These are phyloP conservation scores for Fusarium denticulatum DNA, from an alignment of 2,329 filamentous ascomycete genomes.

Conservation along the genomic window DNA sequence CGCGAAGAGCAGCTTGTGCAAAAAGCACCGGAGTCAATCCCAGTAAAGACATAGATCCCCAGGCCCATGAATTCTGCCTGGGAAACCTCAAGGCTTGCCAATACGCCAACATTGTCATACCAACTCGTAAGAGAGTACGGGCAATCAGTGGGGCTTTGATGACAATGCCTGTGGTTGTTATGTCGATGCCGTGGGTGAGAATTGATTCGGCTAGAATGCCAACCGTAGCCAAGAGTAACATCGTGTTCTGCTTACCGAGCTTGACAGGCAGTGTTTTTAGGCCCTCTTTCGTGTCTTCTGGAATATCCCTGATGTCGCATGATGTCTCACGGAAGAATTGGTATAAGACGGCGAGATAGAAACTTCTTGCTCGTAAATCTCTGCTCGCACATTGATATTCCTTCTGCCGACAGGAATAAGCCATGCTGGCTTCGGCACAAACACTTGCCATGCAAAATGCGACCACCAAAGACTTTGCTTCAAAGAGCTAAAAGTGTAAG, in stretches of 20 bases:
- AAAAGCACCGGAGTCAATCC: constrained; percentile 9
- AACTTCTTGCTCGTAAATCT: neutral
- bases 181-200: constrained; percentile 1
- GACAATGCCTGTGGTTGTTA: neutral
- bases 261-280: constrained; percentile 12
- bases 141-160: neutral
- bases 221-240: neutral
- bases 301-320: constrained; percentile 15
- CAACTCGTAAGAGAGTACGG: neutral
- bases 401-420: constrained; percentile 10
- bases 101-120: constrained; percentile 5
- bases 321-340: constrained; percentile 22
- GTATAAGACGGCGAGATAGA: constrained; percentile 13
- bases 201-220: constrained; percentile 1
- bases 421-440: constrained; percentile 8
- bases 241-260: constrained; percentile 15
- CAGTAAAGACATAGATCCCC: constrained; percentile 16
- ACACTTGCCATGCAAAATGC: constrained; percentile 21
- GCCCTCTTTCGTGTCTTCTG: constrained; percentile 12
- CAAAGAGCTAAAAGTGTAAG: neutral
- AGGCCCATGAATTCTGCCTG: constrained; percentile 9
- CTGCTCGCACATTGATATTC: neutral
- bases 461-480: constrained; percentile 17
- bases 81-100: constrained; percentile 17
- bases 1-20: constrained; percentile 1